Evolutionary conservation across 768 basidiomycete species (phyloP).

Genomic region (Ramaria sp.): DNA sequence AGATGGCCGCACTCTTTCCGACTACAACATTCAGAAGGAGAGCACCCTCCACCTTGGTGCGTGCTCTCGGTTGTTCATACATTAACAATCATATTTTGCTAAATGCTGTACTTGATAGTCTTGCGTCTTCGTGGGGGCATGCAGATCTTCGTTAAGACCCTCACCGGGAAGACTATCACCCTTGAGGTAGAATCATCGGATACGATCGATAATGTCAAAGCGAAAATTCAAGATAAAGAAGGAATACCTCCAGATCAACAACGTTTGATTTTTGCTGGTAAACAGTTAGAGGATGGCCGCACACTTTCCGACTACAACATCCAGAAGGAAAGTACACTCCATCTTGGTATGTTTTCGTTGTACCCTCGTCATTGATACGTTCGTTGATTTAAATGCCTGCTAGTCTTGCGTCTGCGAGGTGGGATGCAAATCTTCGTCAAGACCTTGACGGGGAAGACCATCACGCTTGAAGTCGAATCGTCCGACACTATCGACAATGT

Average conservation of each 20-base stretch:
- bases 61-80: conserved; percentile 10
- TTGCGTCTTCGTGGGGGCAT: conserved; percentile 42
- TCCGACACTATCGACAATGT: conserved; percentile 84
- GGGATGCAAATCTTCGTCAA: conserved; percentile 83
- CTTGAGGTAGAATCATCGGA: conserved; percentile 34
- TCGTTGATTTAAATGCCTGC: neutral
- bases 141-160: conserved; percentile 32
- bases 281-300: conserved; percentile 91
- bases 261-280: conserved; percentile 90
- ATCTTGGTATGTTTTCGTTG: conserved; percentile 49
- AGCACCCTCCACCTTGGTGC: conserved; percentile 68
- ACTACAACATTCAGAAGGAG: conserved; percentile 61
- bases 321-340: conserved; percentile 92
- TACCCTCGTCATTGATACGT: neutral
- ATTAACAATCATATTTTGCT: conserved; percentile 15
- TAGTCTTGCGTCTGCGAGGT: conserved; percentile 81
- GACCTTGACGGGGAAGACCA: conserved; percentile 82
- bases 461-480: conserved; percentile 80
- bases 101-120: conserved; percentile 12
- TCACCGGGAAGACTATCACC: conserved; percentile 37
- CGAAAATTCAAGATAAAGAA: conserved; percentile 27
- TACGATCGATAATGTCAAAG: conserved; percentile 35
- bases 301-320: conserved; percentile 87
- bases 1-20: conserved; percentile 36
- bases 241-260: conserved; percentile 83